phyloP scores from a whole-genome alignment of 2,329 filamentous ascomycete species.

The Alternaria burnsii region DNA sequence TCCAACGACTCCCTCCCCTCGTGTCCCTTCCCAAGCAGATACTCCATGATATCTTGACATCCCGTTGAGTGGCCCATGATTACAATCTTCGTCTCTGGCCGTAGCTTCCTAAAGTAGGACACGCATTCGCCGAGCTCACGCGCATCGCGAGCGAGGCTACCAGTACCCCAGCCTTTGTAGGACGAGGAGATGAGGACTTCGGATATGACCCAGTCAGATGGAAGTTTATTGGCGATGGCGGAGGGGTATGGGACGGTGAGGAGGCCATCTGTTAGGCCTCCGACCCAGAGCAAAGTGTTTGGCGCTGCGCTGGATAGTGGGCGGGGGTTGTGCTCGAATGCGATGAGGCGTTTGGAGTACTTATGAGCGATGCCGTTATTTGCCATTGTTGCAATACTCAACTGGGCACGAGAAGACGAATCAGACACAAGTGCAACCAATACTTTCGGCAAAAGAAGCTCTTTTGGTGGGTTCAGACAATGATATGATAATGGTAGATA shows the following conservation, averaged over 20 bases:
- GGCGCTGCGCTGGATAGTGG: slow-evolving; percentile 28
- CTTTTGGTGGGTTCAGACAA: neutral
- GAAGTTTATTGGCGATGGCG: slow-evolving; percentile 58
- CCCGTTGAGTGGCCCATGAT: slow-evolving; percentile 76
- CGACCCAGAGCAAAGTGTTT: slow-evolving; percentile 74
- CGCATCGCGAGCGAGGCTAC: slow-evolving; percentile 62
- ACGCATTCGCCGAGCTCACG: slow-evolving; percentile 63
- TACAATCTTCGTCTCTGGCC: slow-evolving; percentile 63
- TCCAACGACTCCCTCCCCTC: slow-evolving; percentile 65
- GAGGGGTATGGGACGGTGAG: slow-evolving; percentile 69
- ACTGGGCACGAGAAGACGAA: neutral
- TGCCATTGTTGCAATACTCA: slow-evolving; percentile 31
- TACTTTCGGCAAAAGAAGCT: neutral
- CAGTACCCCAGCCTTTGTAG: slow-evolving; percentile 64
- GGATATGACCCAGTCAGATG: slow-evolving; percentile 62
- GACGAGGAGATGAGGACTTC: slow-evolving; percentile 62
- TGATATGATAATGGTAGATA: neutral
- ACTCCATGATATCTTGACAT: slow-evolving; percentile 73
- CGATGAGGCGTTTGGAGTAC: slow-evolving; percentile 53
- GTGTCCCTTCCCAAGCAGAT: slow-evolving; percentile 54
- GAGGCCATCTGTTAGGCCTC: slow-evolving; percentile 74
- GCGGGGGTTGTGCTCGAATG: slow-evolving; percentile 56
- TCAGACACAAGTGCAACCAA: neutral
- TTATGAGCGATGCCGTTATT: slow-evolving; percentile 53
- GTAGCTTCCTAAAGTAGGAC: slow-evolving; percentile 56